Evolutionary conservation across 768 basidiomycete species (phyloP), one percentile per base, ranked within the genome.

Genomic region (Macrolepiota fuliginosa): DNA sequence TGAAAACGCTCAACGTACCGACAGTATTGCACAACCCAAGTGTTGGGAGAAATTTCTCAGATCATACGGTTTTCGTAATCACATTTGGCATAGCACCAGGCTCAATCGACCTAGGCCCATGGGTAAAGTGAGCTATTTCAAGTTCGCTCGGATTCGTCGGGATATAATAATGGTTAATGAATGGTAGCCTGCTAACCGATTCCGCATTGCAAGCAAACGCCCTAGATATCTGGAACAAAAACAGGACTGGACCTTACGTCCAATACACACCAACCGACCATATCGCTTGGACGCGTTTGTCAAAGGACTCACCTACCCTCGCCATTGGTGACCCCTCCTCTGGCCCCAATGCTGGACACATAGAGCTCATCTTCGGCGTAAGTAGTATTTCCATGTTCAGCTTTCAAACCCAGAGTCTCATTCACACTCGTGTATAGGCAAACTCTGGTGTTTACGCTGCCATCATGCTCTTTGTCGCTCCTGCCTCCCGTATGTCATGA

Each of bases 31-130:
- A 73, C 45, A 59, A 69, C 9, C 69, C 74, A 11, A 65, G 66
- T 40, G 71, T 76, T 35, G 74, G 75, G 25, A 58, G 64, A 52
- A 68, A 73, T 50, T 54, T 76, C 49, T 58, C 65, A 10, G 73
- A 74, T 59, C 74, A 74, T 36, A 58, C 54, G 15, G 15, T 62
- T 11, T 36, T 54, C 22, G 19, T 10, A 45, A 17, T 39, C 10
- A 35, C 24, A 4, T 61, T 54, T 25, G n/a, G 25, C 15, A 29
- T 54, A 24, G 42, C 42, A 10, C 52, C 59, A 17, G n/a, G 37
- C 15, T 54, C 59, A 7, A 46, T 61, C 27, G 59, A 61, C 52
- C 22, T 61, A 24, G 59, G 59, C 13, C 42, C 52, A 17, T 61
- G 59, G 59, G 45, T 4, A 32, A 61, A 61, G 59, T 61, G 13